Evolutionary conservation across 495 filamentous ascomycete genomes (phyloP).

Genomic region (Penicillium taxi): DNA sequence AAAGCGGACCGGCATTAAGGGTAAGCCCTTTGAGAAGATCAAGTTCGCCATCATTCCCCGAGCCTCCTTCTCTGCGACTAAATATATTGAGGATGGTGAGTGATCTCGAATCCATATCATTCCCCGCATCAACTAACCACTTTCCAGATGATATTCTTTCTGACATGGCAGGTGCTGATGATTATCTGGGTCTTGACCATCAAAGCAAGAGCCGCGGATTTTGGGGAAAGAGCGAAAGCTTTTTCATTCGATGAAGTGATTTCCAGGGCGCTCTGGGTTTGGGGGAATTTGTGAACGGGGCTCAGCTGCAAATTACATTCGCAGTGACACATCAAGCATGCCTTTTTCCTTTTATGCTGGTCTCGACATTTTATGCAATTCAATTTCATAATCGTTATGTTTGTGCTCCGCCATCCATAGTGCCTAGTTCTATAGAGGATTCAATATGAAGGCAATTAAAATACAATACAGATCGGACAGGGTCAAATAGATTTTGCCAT

Average conservation of each 20-base stretch:
- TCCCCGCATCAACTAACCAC: not conserved
- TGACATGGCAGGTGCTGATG: slow-evolving; percentile 64
- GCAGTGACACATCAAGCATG: slow-evolving; percentile 14
- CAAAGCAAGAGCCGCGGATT: slow-evolving; percentile 60
- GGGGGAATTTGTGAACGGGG: slow-evolving; percentile 15
- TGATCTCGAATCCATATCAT: not conserved
- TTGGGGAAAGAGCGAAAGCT: slow-evolving; percentile 53
- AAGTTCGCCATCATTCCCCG: slow-evolving; percentile 82
- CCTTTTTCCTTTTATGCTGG: slow-evolving; percentile 1
- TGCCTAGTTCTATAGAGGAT: no score
- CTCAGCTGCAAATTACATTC: slow-evolving; percentile 22
- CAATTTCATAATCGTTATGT: no score
- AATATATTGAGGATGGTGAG: slow-evolving; percentile 85
- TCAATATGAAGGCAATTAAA: no score
- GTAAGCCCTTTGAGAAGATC: slow-evolving; percentile 97
- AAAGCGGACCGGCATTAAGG: slow-evolving; percentile 86
- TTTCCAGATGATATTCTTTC: slow-evolving; percentile 71
- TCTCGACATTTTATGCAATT: no score
- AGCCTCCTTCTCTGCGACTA: slow-evolving; percentile 57
- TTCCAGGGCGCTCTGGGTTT: slow-evolving; percentile 12
- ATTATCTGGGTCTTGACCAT: slow-evolving; percentile 85
- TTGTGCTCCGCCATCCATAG: no score
- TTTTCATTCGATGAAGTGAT: slow-evolving; percentile 53
- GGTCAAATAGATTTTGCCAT: no score
- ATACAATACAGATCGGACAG: no score